Conservation (phyloP, 1,284 basidiomycete genomes). For the Ganoderma boninense region DNA sequence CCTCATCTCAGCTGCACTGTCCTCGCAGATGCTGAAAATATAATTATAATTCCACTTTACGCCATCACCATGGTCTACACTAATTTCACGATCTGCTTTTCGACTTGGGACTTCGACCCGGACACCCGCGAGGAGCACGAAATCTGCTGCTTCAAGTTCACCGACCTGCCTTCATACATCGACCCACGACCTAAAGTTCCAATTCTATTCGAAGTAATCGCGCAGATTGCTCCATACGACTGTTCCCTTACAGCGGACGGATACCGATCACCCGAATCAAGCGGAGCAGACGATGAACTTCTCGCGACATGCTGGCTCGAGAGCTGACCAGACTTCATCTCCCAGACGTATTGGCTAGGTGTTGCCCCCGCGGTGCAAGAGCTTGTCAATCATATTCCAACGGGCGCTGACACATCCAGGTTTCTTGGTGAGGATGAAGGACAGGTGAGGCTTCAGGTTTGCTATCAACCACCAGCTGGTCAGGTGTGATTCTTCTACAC, state of each 20-base stretch:
- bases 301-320: not conserved
- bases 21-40: not conserved
- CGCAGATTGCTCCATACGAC: not conserved
- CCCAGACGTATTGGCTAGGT: not conserved
- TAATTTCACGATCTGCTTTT: not conserved
- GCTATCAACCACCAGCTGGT: not conserved
- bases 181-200: not conserved
- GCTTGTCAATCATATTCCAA: not conserved
- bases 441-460: not conserved
- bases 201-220: not conserved
- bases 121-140: not conserved
- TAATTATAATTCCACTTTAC: not conserved
- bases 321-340: not conserved
- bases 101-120: not conserved
- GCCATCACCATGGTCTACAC: not conserved
- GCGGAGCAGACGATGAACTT: not conserved
- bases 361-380: not conserved
- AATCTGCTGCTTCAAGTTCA: not conserved
- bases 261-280: not conserved
- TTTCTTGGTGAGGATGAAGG: not conserved
- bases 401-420: not conserved
- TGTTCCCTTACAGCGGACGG: not conserved
- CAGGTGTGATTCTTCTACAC: not conserved
- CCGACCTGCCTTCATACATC: not conserved
- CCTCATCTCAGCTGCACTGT: not conserved